Percentiles rank a stretch among this genome's conserved stretches.
Conservation (phyloP, 164 flowering plant species). For the Aristolochia californica region DNA sequence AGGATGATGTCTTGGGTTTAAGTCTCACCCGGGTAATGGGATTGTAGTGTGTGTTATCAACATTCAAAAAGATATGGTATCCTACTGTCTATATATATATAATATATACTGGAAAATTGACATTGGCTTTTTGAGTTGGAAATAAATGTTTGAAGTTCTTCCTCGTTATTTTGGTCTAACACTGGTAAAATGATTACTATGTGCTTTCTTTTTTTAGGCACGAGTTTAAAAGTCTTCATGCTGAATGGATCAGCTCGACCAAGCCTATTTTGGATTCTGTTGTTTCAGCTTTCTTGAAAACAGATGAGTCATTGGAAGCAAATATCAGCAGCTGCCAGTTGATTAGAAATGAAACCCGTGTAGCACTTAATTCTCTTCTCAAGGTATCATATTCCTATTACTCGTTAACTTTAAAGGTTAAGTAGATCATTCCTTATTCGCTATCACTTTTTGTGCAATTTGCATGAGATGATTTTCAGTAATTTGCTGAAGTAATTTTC, state of each 20-base stretch:
- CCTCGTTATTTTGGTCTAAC: too few relatives aligned
- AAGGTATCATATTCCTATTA: conserved; percentile 37
- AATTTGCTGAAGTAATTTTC: background rate
- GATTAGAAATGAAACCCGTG: conserved; percentile 48
- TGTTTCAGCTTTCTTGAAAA: conserved; percentile 26
- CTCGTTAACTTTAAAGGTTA: too few relatives aligned
- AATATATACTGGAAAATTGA: too few relatives aligned
- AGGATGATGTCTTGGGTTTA: too few relatives aligned
- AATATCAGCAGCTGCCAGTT: conserved; percentile 34
- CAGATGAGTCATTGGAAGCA: conserved; percentile 26
- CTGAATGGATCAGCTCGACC: conserved; percentile 55
- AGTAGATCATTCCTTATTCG: background rate
- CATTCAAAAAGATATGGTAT: too few relatives aligned
- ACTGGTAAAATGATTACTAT: too few relatives aligned
- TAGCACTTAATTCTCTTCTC: conserved; percentile 51
- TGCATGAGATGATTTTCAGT: background rate
- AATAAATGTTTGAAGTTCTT: too few relatives aligned
- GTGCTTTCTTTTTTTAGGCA: conserved; percentile 28
- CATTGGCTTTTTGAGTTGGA: too few relatives aligned
- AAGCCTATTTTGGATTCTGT: conserved; percentile 47
- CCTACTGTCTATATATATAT: too few relatives aligned
- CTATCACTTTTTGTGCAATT: background rate
- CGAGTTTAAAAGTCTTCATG: conserved; percentile 66
- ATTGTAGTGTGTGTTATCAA: too few relatives aligned
- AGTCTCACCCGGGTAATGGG: too few relatives aligned